These are phyloP conservation scores for Coprinellus micaceus DNA, from an alignment of 768 basidiomycete species.

Conservation along the genomic window DNA sequence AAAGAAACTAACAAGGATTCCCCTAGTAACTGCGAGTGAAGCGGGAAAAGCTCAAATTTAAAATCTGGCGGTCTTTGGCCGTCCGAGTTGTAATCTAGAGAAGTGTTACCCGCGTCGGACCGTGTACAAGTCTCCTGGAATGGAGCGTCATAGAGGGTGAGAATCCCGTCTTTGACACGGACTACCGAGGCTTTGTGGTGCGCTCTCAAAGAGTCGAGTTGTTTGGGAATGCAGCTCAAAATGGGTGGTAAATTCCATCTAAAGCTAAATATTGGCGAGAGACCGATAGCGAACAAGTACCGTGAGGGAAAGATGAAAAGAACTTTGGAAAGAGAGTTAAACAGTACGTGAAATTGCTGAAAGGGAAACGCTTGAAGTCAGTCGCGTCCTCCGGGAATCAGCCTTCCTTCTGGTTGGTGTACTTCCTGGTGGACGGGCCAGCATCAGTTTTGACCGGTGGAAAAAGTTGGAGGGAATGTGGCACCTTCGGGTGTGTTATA, in stretches of 20 bases:
- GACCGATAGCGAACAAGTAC: slow-evolving; percentile 84
- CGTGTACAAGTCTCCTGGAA: slow-evolving; percentile 79
- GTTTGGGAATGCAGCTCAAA: slow-evolving; percentile 85
- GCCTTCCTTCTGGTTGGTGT: slow-evolving; percentile 50
- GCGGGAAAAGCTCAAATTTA: slow-evolving; percentile 82
- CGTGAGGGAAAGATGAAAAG: slow-evolving; percentile 82
- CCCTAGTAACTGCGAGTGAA: slow-evolving; percentile 87
- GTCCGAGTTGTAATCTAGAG: slow-evolving; percentile 79
- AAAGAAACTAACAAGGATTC: slow-evolving; percentile 91
- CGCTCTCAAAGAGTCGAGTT: slow-evolving; percentile 78
- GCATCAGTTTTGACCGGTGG: slow-evolving; percentile 60
- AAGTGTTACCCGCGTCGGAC: slow-evolving; percentile 68
- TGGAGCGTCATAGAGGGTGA: slow-evolving; percentile 77
- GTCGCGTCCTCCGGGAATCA: slow-evolving; percentile 53
- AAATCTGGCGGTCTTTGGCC: slow-evolving; percentile 62
- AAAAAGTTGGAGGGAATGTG: slow-evolving; percentile 59
- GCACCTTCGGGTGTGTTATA: slow-evolving; percentile 68
- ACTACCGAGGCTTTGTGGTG: slow-evolving; percentile 63
- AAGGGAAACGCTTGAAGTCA: slow-evolving; percentile 76
- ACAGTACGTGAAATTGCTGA: slow-evolving; percentile 80
- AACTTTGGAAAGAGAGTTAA: slow-evolving; percentile 78
- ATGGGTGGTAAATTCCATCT: slow-evolving; percentile 82
- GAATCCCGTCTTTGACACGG: slow-evolving; percentile 53
- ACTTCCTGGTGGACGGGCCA: slow-evolving; percentile 58
- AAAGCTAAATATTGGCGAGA: slow-evolving; percentile 81